Conservation (phyloP, 768 basidiomycete species). For the Tricholomella constricta region DNA sequence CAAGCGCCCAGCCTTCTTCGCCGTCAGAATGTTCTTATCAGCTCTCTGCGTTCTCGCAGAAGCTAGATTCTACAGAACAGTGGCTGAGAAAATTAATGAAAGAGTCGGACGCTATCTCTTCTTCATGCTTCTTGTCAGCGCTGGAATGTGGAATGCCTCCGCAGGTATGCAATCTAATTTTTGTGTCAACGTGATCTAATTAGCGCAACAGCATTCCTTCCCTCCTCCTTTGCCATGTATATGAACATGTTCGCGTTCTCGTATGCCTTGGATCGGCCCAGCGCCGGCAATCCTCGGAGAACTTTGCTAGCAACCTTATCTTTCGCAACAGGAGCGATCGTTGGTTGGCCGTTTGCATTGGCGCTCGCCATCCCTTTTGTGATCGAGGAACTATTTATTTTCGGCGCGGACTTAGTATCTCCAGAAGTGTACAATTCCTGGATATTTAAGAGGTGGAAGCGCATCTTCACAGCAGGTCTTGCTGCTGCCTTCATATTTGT, state of each 20-base stretch:
- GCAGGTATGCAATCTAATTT: slow-evolving; percentile 52
- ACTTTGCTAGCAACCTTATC: slow-evolving; percentile 65
- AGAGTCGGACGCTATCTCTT: slow-evolving; percentile 92
- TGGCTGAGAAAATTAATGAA: slow-evolving; percentile 82
- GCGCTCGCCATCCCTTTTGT: slow-evolving; percentile 88
- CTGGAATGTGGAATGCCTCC: slow-evolving; percentile 95
- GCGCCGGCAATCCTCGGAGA: slow-evolving; percentile 49
- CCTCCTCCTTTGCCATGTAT: slow-evolving; percentile 96
- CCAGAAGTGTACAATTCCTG: slow-evolving; percentile 48
- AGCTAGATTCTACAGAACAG: slow-evolving; percentile 77
- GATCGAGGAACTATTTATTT: slow-evolving; percentile 84
- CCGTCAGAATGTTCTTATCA: slow-evolving; percentile 78
- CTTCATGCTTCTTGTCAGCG: slow-evolving; percentile 80
- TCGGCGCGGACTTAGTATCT: slow-evolving; percentile 65
- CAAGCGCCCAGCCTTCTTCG: slow-evolving; percentile 88
- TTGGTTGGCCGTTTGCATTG: slow-evolving; percentile 97
- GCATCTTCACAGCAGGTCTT: slow-evolving; percentile 54
- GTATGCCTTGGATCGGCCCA: slow-evolving; percentile 62
- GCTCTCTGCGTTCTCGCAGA: slow-evolving; percentile 76
- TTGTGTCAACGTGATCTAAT: slow-evolving; percentile 4
- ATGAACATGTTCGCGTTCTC: slow-evolving; percentile 78
- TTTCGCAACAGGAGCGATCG: slow-evolving; percentile 81
- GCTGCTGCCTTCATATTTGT: slow-evolving; percentile 67
- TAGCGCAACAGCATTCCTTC: slow-evolving; percentile 73
- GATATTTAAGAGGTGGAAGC: slow-evolving; percentile 61